These are phyloP conservation scores for Macrolepiota dolichaula DNA, from an alignment of 768 basidiomycete species.

Conservation along the genomic window DNA sequence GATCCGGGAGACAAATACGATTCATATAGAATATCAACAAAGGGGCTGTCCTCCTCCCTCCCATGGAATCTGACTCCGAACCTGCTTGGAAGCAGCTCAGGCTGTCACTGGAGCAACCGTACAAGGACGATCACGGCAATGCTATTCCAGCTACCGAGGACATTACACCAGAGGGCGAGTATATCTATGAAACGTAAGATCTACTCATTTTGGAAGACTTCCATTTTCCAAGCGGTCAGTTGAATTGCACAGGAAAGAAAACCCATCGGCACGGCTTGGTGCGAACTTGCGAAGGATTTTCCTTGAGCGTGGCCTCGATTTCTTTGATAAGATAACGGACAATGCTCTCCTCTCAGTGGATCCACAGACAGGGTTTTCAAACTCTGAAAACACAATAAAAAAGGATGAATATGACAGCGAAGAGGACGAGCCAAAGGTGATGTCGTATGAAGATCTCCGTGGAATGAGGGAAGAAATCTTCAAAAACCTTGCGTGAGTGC, in stretches of 20 bases:
- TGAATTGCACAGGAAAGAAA: conserved; percentile 42
- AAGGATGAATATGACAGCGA: conserved; percentile 25
- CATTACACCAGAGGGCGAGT: conserved; percentile 66
- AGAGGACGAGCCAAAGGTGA: conserved; percentile 36
- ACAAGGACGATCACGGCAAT: conserved; percentile 73
- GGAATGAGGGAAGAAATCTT: conserved; percentile 73
- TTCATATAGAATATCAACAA: background rate
- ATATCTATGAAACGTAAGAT: conserved; percentile 70
- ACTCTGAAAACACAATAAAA: conserved; percentile 20
- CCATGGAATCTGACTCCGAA: conserved; percentile 17
- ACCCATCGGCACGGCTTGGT: conserved; percentile 55
- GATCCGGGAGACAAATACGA: conserved; percentile 12
- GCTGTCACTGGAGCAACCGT: conserved; percentile 74
- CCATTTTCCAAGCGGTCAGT: conserved; percentile 16
- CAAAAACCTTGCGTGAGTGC: conserved; percentile 69
- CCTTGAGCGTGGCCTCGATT: conserved; percentile 68
- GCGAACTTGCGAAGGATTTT: conserved; percentile 69
- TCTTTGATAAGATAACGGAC: conserved; percentile 49
- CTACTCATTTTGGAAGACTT: conserved; percentile 6
- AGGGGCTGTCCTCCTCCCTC: conserved; percentile 1
- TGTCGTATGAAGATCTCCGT: conserved; percentile 71
- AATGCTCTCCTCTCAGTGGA: conserved; percentile 15
- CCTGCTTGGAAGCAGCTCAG: conserved; percentile 57
- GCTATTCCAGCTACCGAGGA: conserved; percentile 62
- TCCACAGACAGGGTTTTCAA: conserved; percentile 22